Conservation (phyloP, 2,329 filamentous ascomycete genomes). For the Cladosporium oxysporum region DNA sequence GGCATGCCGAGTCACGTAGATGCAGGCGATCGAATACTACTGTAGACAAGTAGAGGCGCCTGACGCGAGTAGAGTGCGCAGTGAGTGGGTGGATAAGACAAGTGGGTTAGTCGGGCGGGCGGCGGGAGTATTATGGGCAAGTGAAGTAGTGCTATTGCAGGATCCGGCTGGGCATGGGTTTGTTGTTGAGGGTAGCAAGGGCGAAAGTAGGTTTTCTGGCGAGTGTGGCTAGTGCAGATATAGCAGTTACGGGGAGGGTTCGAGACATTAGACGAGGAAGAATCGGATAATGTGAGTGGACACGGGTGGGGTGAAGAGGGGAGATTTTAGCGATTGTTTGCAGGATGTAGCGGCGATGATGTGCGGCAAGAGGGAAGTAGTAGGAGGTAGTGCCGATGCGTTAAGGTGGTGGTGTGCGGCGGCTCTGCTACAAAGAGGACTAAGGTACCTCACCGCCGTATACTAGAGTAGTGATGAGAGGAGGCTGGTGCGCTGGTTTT, state of each 20-base stretch:
- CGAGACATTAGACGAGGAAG: slow-evolving; percentile 10
- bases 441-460: no score
- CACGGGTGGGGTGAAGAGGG: slow-evolving; percentile 9
- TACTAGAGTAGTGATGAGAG: no score
- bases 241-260: slow-evolving; percentile 3
- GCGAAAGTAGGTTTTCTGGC: not conserved
- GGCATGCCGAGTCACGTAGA: slow-evolving; percentile 12
- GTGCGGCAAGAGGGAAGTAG: not conserved
- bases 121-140: slow-evolving; percentile 9
- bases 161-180: not conserved
- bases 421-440: no score
- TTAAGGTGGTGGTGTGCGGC: no score
- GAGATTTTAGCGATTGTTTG: not conserved
- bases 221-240: not conserved
- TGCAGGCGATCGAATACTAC: slow-evolving; percentile 10
- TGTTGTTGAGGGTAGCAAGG: not conserved
- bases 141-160: slow-evolving; percentile 1
- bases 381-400: not conserved
- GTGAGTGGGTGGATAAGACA: not conserved
- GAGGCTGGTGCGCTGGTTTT: no score
- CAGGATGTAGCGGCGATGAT: not conserved
- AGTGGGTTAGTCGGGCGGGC: not conserved
- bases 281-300: not conserved
- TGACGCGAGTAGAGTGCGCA: not conserved
- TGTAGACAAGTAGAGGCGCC: not conserved